These are phyloP conservation scores for Jimgerdemannia flammicorona DNA, from an alignment of 192 early-diverging fungal genomes.

Conservation along the genomic window DNA sequence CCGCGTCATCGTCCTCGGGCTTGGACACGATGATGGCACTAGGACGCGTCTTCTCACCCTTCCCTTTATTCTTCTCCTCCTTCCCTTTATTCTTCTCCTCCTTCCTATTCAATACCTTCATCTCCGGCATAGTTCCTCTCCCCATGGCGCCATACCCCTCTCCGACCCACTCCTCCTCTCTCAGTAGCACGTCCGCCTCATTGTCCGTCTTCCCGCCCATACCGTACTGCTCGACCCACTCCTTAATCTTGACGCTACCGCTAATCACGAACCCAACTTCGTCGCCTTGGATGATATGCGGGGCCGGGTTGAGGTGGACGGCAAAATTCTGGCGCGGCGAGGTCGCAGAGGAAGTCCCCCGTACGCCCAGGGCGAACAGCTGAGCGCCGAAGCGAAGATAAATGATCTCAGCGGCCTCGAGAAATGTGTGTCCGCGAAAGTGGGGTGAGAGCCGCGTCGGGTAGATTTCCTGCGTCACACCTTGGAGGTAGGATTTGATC, in stretches of 20 bases:
- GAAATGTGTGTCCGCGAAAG: conserved; percentile 48
- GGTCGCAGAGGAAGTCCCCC: not conserved
- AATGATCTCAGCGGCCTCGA: conserved; percentile 47
- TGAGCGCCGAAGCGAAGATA: conserved; percentile 54
- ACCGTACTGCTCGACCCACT: conserved; percentile 10
- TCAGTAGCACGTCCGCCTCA: conserved; percentile 1
- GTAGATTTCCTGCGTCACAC: conserved; percentile 65
- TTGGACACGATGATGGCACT: not conserved
- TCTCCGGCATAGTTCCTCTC: not conserved
- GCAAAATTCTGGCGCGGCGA: not conserved
- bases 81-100: not conserved
- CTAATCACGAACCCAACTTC: conserved; percentile 62
- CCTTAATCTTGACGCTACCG: conserved; percentile 5
- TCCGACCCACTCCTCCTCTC: too few relatives aligned
- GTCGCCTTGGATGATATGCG: conserved; percentile 51
- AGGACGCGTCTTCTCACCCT: not conserved
- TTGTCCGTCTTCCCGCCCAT: not conserved
- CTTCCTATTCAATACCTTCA: not conserved
- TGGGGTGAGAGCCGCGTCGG: conserved; percentile 41
- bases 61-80: not conserved
- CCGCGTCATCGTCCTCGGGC: not conserved
- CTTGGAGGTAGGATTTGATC: conserved; percentile 58
- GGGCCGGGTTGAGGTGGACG: conserved; percentile 49
- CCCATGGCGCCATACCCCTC: not conserved
- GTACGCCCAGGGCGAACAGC: conserved; percentile 51